Conservation (phyloP, 2,329 filamentous ascomycete genomes). For the Drechslerella coelobrocha region DNA sequence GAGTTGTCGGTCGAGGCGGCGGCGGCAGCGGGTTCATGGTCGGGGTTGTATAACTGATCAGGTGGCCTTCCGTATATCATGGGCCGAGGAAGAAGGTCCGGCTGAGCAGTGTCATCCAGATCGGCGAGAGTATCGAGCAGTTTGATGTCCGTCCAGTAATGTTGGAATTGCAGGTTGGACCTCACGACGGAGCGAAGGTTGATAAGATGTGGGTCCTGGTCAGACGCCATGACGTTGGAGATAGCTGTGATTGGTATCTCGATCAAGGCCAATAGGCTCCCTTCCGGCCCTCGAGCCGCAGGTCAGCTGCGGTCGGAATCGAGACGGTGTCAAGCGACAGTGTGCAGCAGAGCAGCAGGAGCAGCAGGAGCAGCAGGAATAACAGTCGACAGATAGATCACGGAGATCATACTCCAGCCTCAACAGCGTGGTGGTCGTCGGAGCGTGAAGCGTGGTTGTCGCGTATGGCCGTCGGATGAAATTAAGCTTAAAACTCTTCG, state of each 20-base stretch:
- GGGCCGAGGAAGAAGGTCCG: slow-evolving; percentile 63
- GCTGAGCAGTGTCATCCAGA: slow-evolving; percentile 47
- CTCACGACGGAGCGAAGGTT: slow-evolving; percentile 68
- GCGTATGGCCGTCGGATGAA: too few species aligned
- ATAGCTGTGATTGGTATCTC: slow-evolving; percentile 53
- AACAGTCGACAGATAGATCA: too few species aligned
- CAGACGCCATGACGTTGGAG: slow-evolving; percentile 51
- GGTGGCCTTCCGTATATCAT: slow-evolving; percentile 76
- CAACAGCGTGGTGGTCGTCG: too few species aligned
- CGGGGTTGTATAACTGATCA: slow-evolving; percentile 68
- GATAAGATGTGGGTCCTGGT: slow-evolving; percentile 57
- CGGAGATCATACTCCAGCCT: too few species aligned
- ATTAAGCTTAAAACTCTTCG: slow-evolving; percentile 42
- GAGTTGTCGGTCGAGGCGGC: slow-evolving; percentile 4
- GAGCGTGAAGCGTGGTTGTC: too few species aligned
- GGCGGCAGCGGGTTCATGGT: slow-evolving; percentile 26
- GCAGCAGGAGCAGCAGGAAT: too few species aligned
- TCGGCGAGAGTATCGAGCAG: slow-evolving; percentile 56
- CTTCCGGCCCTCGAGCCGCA: slow-evolving; percentile 39
- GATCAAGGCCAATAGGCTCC: slow-evolving; percentile 50
- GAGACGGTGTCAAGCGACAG: slow-evolving; percentile 51
- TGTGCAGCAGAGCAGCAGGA: too few species aligned
- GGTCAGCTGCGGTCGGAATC: too few species aligned
- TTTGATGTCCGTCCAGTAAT: slow-evolving; percentile 72
- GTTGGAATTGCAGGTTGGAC: slow-evolving; percentile 76